Base-by-base conservation (phyloP, 1,284 basidiomycete species). In the Porogramme epimiltina region DNA sequence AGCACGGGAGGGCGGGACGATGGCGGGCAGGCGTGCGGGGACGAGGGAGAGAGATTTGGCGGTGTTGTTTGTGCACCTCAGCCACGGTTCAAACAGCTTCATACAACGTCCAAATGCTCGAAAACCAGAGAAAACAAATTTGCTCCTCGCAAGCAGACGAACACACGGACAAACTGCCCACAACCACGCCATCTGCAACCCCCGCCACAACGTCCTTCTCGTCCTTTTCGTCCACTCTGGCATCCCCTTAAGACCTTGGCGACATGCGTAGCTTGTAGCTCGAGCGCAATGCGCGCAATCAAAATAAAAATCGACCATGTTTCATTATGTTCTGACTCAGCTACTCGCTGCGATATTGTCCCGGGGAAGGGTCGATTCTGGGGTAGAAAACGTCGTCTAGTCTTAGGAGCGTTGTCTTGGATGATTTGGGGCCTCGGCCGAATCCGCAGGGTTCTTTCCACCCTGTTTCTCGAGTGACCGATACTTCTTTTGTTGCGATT, bases 71-170 rank as follows among this genome's bases (percentile, higher is more conserved):
- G 66, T 75, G 71, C 75, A 71, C 71, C 70, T 72, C 66, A 58
- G 62, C 59, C 61, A 55, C 58, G 56, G 50, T 54, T 58, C 56
- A 69, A 83, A 80, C 81, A 82, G 72, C 74, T 72, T 71, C 72
- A 73, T 75, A 82, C 78, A 78, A 71, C 70, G 79, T 76, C 76
- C 84, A 86, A 86, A 85, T 80, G 74, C 71, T 78, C 70, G 74
- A 84, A 78, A 83, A 85, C 83, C 81, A 71, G 73, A 76, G 81
- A 85, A 84, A 85, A 86, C 84, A 87, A 79, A 75, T 79, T 67
- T 67, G 66, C 62, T 55, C 59, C 61, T 74, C 71, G 56, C 69
- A 70, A 70, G 69, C 79, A 79, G 51, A 74, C 76, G 74, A 74
- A 75, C 78, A 83, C 77, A 81, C 79, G 81, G 75, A 82, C 82